A percentile compares a stretch with the other conserved stretches of the same genome.
Evolutionary conservation across 768 basidiomycete genomes (phyloP).

Genomic region (Russula emetica): DNA sequence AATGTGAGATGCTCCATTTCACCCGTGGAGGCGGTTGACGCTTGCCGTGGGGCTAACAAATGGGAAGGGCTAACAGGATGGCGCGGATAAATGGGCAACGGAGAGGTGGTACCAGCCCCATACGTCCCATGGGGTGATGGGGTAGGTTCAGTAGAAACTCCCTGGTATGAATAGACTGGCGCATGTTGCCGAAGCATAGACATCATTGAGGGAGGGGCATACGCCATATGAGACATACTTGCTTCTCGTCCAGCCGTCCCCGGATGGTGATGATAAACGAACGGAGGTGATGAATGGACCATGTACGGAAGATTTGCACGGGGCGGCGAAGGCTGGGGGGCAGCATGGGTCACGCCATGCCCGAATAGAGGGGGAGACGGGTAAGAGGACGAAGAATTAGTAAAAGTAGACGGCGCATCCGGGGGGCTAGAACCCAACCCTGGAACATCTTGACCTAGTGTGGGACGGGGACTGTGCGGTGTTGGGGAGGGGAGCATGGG

Average conservation of each 20-base stretch:
- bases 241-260: constrained; percentile 13
- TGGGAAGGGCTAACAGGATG: constrained; percentile 27
- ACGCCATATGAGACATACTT: constrained; percentile 25
- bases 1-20: constrained; percentile 25
- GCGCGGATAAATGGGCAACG: constrained; percentile 12
- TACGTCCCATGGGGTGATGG: constrained; percentile 33
- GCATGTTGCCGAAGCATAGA: constrained; percentile 39
- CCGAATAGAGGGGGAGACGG: constrained; percentile 27
- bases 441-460: background rate
- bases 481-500: constrained; percentile 21
- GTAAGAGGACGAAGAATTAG: constrained; percentile 28
- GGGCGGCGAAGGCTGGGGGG: constrained; percentile 8
- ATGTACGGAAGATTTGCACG: constrained; percentile 10
- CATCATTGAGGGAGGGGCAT: constrained; percentile 31
- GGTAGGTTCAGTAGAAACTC: constrained; percentile 35
- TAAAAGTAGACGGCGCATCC: constrained; percentile 6
- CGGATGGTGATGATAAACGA: constrained; percentile 13
- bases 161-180: constrained; percentile 40
- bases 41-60: constrained; percentile 16
- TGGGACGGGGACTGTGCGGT: constrained; percentile 2
- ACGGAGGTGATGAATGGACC: constrained; percentile 13
- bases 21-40: constrained; percentile 1
- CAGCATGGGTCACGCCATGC: constrained; percentile 13
- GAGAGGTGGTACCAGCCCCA: constrained; percentile 20
- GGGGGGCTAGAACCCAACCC: background rate